phyloP scores from a whole-genome alignment of 345 rosid species.

The Eucalyptus paniculata region DNA sequence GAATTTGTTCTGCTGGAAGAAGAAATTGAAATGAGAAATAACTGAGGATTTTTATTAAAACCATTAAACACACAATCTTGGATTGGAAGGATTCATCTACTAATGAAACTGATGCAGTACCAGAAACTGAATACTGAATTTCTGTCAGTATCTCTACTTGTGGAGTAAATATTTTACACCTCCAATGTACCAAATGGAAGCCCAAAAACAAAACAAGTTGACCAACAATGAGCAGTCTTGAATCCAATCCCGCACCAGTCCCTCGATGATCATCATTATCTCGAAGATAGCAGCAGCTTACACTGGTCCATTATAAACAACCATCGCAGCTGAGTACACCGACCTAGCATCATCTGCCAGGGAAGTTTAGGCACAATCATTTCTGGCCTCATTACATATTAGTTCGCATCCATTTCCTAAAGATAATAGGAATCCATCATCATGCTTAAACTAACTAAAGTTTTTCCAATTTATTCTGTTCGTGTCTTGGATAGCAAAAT shows the following conservation, averaged over 20 bases:
- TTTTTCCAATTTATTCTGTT: not conserved
- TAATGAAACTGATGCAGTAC: too few relatives aligned
- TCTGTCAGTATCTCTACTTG: not conserved
- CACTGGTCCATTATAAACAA: not conserved
- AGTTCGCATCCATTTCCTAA: not conserved
- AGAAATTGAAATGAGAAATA: too few relatives aligned
- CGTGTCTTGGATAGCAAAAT: not conserved
- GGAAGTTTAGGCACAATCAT: not conserved
- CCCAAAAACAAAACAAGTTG: too few relatives aligned
- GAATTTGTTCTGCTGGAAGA: not conserved
- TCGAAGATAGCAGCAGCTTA: not conserved
- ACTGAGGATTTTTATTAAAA: too few relatives aligned
- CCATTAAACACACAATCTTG: too few relatives aligned
- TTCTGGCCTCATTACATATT: not conserved
- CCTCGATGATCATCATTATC: not conserved
- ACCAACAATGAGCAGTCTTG: too few relatives aligned
- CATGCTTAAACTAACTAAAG: not conserved
- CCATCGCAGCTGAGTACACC: slow-evolving; percentile 36
- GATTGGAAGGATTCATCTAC: too few relatives aligned
- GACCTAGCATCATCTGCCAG: slow-evolving; percentile 50
- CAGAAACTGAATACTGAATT: too few relatives aligned
- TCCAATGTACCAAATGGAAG: too few relatives aligned
- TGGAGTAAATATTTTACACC: not conserved
- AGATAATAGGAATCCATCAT: not conserved
- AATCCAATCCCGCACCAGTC: not conserved